Conservation (phyloP, 106 monocot genomes). For the Posidonia australis region DNA sequence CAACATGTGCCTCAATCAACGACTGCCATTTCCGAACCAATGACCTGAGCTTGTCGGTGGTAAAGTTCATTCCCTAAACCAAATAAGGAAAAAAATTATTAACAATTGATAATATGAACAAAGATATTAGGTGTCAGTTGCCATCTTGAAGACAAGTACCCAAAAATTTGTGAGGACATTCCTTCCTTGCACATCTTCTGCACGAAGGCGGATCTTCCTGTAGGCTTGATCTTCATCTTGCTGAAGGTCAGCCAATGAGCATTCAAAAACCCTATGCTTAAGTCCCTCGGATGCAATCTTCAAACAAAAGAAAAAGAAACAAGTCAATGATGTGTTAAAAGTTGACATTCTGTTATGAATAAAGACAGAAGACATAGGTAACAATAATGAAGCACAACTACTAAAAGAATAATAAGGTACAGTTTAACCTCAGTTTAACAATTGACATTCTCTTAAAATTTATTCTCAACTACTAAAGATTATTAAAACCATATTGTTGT, state of each 20-base stretch:
- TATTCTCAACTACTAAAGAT: too few relatives aligned
- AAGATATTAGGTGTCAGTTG: background rate
- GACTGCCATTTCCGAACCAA: constrained; percentile 81
- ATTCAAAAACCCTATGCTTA: constrained; percentile 80
- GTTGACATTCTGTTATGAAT: background rate
- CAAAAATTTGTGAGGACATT: constrained; percentile 87
- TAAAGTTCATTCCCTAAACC: constrained; percentile 65
- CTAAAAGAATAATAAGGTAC: too few relatives aligned
- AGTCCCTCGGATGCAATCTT: constrained; percentile 87
- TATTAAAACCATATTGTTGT: too few relatives aligned
- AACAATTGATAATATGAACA: background rate
- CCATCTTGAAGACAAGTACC: constrained; percentile 23
- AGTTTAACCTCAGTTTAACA: too few relatives aligned
- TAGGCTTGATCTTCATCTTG: constrained; percentile 71
- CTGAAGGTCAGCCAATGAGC: constrained; percentile 68
- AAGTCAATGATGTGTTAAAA: background rate
- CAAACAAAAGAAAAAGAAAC: background rate
- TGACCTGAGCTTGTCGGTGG: constrained; percentile 73
- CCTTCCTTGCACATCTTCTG: constrained; percentile 77
- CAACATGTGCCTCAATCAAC: constrained; percentile 73
- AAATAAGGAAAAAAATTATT: background rate
- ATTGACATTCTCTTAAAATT: too few relatives aligned
- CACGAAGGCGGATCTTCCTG: constrained; percentile 81
- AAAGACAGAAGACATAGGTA: background rate
- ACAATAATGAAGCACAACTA: too few relatives aligned